Base-by-base conservation (phyloP, 495 filamentous ascomycete genomes). In the Aspergillus coremiiformis region DNA sequence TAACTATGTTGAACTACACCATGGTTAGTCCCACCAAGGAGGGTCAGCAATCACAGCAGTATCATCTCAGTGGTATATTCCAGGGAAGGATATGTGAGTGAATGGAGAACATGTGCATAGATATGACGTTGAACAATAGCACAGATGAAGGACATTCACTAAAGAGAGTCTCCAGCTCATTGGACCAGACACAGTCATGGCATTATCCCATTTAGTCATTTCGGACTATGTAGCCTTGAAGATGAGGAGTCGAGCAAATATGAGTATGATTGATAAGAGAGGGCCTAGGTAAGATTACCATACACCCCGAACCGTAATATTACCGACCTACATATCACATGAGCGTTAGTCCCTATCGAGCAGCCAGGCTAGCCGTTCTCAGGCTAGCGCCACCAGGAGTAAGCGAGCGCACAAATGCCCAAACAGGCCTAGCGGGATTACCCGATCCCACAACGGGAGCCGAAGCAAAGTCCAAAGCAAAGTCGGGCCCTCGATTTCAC, bases 361-460 rank as follows among this genome's bases (percentile, higher is more conserved):
- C 24, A 0, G 2, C 10, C 41, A 27, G 10, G 11, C 30, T 54
- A 54, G 9, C 41, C 58, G 7, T n/a, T 21, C 49, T 46, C 0
- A 20, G 57, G 37, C 33, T 71, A 70, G 67, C 39, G 48, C 37
- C 9, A 2, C 3, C 27, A 55, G 70, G n/a, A 71, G 70, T 68
- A 68, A 73, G 68, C 66, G 22, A 32, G 21, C 48, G 44, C 55
- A 60, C 57, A 53, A 61, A 58, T 32, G 62, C 62, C 26, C 48
- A n/a, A 54, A 62, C 7, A 1, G 1, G 66, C 65, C 47, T 74
- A 74, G 70, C 21, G 61, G 30, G 3, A 45, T 71, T 71, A 72
- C 61, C 70, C 67, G 66, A 74, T 72, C 71, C 69, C 71, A 74
- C 71, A 74, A 72, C 64, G 63, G 63, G 57, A 42, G 53, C 64